Evolutionary conservation across 805 yeast genomes (phyloP), one percentile per base, ranked within the genome.

Genomic region (Wilhelminamyces savonicus): DNA sequence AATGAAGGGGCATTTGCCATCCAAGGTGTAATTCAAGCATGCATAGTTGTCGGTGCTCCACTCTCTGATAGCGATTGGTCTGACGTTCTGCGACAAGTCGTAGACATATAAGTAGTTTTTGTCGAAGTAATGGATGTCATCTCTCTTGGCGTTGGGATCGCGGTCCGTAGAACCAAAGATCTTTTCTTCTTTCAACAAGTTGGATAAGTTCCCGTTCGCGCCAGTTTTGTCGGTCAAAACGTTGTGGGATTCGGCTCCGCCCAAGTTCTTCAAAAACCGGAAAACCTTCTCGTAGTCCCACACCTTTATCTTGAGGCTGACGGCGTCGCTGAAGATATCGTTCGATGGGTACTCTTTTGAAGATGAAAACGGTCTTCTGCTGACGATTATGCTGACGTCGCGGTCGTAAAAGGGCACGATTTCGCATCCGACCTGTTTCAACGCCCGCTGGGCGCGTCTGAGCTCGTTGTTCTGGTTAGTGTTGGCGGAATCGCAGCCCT

Each of bases 241-340:
- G n/a, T n/a, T n/a, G n/a, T n/a, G n/a, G n/a, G n/a, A n/a, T n/a
- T n/a, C n/a, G n/a, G n/a, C n/a, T n/a, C n/a, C 66, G 30, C 64
- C 74, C 44, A 83, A 59, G 52, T 83, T 75, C 37, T 68, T 71
- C 52, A 87, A 66, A 47, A 88, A 88, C 29, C 95, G 62, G 45
- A 77, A 71, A 2, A 88, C 86, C 54, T 88, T 90, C 32, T 85
- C 94, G 45, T 74, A 78, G 23, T 80, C 75, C 96, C 97, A 90
- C 15, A 88, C 82, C 52, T 88, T 85, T 53, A 82, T 72, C 36
- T 74, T 76, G 30, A 67, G 69, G 28, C 62, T 65, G 19, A 59
- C 52, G 4, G 88, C 94, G 38, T 75, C 70, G 30, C 71, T 64
- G 41, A 86, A 71, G 7, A 85, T 76, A 50, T 88, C 94, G 35